Conservation (phyloP, 2,329 filamentous ascomycete genomes). For the Mycosphaerella sp. region DNA sequence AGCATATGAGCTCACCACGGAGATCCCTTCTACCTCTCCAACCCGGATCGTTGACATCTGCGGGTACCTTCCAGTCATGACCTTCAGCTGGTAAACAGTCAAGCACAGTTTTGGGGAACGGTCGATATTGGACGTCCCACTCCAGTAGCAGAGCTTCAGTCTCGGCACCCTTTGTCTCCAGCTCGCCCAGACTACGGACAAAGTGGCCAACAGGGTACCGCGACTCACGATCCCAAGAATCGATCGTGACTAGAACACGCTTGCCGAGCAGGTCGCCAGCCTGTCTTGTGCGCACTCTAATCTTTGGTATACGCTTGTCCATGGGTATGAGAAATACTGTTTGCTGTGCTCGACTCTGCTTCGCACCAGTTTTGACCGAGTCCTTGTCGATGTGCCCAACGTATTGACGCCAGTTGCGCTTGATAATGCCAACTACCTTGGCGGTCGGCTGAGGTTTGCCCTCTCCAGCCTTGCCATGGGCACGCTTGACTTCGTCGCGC, state of each 20-base stretch:
- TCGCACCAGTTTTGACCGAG: constrained; percentile 66
- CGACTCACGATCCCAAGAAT: constrained; percentile 90
- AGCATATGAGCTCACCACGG: constrained; percentile 82
- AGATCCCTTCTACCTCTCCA: constrained; percentile 84
- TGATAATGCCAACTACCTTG: constrained; percentile 83
- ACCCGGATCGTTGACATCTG: constrained; percentile 69
- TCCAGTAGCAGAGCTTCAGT: constrained; percentile 91
- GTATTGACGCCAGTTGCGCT: constrained; percentile 96
- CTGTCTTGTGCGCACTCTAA: constrained; percentile 84
- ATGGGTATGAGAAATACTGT: constrained; percentile 94
- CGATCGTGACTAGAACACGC: constrained; percentile 85
- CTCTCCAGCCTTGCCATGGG: constrained; percentile 69
- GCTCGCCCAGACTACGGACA: constrained; percentile 81
- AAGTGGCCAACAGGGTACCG: constrained; percentile 91
- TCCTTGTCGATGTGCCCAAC: constrained; percentile 90
- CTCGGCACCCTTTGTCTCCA: constrained; percentile 96
- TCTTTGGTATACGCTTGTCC: constrained; percentile 97
- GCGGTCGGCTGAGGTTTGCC: constrained; percentile 82
- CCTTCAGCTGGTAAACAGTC: constrained; percentile 89
- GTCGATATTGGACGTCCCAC: constrained; percentile 95
- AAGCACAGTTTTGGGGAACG: constrained; percentile 90
- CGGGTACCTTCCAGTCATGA: constrained; percentile 87
- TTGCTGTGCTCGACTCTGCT: constrained; percentile 77
- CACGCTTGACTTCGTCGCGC: constrained; percentile 84
- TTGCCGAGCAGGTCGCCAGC: constrained; percentile 84